Conservation (phyloP, 78 protist species). For the Monosiga brevicollis region DNA sequence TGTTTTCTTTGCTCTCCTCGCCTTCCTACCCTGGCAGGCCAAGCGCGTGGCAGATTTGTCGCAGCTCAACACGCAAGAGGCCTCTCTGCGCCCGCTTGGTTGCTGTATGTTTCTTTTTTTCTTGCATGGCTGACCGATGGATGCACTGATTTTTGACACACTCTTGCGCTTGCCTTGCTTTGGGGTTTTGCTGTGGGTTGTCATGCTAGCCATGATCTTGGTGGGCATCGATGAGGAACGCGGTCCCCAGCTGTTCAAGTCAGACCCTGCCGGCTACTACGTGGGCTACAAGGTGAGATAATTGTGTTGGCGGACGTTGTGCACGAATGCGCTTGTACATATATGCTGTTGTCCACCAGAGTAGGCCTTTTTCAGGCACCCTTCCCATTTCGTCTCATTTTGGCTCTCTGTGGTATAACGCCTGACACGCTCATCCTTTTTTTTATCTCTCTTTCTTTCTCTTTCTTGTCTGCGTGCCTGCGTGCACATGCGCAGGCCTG, state of each 20-base stretch:
- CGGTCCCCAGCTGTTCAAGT: slow-evolving; percentile 84
- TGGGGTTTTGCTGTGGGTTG: neutral
- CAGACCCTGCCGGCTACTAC: slow-evolving; percentile 90
- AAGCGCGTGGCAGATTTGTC: slow-evolving; percentile 83
- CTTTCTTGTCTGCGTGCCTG: too few species aligned
- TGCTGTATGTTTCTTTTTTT: slow-evolving; percentile 15
- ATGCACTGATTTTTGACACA: neutral
- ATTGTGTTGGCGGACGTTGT: neutral
- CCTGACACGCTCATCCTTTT: too few species aligned
- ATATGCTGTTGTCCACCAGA: too few species aligned
- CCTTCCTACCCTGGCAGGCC: slow-evolving; percentile 59
- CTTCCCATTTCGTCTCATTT: too few species aligned
- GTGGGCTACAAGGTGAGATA: slow-evolving; percentile 55
- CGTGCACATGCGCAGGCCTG: slow-evolving; percentile 80
- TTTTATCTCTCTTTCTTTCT: too few species aligned
- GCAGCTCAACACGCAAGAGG: slow-evolving; percentile 89
- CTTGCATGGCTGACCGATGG: too few species aligned
- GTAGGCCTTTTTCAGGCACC: too few species aligned
- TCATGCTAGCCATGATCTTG: slow-evolving; percentile 57
- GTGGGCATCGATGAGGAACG: slow-evolving; percentile 81
- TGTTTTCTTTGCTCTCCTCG: slow-evolving; percentile 13
- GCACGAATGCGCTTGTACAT: neutral
- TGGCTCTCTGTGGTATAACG: too few species aligned
- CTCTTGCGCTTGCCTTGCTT: neutral
- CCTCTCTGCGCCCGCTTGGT: slow-evolving; percentile 84